These are phyloP conservation scores for Phanerochaete carnosa DNA, from an alignment of 768 basidiomycete species.

Conservation along the genomic window DNA sequence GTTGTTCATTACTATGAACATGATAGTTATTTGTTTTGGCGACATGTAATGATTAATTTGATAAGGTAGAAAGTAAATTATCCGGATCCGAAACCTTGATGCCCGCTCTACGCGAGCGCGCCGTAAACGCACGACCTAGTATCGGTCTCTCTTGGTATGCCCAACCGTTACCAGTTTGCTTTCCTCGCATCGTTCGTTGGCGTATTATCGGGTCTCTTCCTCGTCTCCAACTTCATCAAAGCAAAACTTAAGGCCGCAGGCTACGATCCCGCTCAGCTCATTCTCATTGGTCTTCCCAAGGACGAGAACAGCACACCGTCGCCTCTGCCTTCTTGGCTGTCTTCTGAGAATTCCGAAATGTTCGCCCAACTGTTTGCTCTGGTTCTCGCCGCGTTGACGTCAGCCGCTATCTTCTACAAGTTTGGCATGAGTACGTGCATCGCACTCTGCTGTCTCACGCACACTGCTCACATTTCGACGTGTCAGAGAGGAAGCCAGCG, in stretches of 20 bases:
- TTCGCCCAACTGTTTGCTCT: slow-evolving; percentile 48
- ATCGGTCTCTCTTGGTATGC: slow-evolving; percentile 35
- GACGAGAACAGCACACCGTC: slow-evolving; percentile 18
- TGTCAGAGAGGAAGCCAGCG: slow-evolving; percentile 61
- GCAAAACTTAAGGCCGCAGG: slow-evolving; percentile 47
- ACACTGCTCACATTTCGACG: slow-evolving; percentile 6
- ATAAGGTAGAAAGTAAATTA: not conserved
- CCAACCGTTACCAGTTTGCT: slow-evolving; percentile 51
- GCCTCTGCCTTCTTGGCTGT: slow-evolving; percentile 2
- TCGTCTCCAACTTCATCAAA: slow-evolving; percentile 39
- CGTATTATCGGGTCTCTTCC: slow-evolving; percentile 46
- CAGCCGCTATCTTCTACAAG: slow-evolving; percentile 51
- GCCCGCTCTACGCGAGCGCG: not conserved
- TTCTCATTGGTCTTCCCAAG: slow-evolving; percentile 57
- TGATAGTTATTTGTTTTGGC: no score
- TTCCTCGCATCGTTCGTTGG: slow-evolving; percentile 52
- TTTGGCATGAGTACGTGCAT: slow-evolving; percentile 23
- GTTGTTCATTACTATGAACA: no score
- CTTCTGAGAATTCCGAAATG: slow-evolving; percentile 20
- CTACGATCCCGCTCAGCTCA: slow-evolving; percentile 55
- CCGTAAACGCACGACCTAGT: not conserved
- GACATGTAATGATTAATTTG: no score
- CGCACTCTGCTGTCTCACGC: no score
- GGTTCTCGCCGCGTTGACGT: slow-evolving; percentile 46
- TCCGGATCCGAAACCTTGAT: not conserved